A percentile compares a stretch with the other conserved stretches of the same genome.
These are phyloP conservation scores for Maudiozyma pseudohumilis DNA, from an alignment of 805 yeast species.

Conservation along the genomic window DNA sequence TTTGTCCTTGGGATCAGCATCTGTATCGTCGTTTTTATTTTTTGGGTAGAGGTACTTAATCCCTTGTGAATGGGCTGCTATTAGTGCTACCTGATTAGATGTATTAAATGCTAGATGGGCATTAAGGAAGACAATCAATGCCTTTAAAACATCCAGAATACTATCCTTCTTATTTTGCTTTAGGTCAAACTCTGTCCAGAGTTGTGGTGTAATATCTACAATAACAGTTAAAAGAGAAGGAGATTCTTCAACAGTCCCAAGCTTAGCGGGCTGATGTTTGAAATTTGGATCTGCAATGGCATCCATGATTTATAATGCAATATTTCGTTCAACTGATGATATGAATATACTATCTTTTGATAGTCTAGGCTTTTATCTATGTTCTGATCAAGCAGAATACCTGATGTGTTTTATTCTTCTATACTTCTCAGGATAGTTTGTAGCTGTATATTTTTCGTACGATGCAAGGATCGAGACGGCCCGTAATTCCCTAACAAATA, in stretches of 20 bases:
- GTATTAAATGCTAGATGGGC: slow-evolving; percentile 82
- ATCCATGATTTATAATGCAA: slow-evolving; percentile 17
- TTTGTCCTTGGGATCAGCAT: background rate
- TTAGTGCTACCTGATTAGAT: slow-evolving; percentile 72
- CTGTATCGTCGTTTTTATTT: slow-evolving; percentile 12
- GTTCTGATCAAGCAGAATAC: no score
- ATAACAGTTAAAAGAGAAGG: slow-evolving; percentile 76
- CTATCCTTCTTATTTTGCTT: slow-evolving; percentile 29
- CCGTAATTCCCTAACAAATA: no score
- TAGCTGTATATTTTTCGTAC: no score
- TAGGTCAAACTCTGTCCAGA: slow-evolving; percentile 32
- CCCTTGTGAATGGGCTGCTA: slow-evolving; percentile 64
- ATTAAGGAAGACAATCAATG: slow-evolving; percentile 68
- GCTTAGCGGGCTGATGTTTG: slow-evolving; percentile 17
- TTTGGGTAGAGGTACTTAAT: slow-evolving; percentile 63
- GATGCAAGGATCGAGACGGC: no score
- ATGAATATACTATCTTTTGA: no score
- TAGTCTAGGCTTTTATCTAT: no score
- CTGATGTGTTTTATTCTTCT: no score
- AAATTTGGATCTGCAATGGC: slow-evolving; percentile 30
- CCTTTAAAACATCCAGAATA: slow-evolving; percentile 49
- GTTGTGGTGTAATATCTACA: slow-evolving; percentile 62
- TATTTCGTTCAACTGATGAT: no score
- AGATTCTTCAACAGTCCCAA: slow-evolving; percentile 39
- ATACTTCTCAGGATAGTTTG: no score